A percentile compares a stretch with the other conserved stretches of the same genome.
Conservation (phyloP, 345 rosid genomes). For the Gossypium rotundifolium region DNA sequence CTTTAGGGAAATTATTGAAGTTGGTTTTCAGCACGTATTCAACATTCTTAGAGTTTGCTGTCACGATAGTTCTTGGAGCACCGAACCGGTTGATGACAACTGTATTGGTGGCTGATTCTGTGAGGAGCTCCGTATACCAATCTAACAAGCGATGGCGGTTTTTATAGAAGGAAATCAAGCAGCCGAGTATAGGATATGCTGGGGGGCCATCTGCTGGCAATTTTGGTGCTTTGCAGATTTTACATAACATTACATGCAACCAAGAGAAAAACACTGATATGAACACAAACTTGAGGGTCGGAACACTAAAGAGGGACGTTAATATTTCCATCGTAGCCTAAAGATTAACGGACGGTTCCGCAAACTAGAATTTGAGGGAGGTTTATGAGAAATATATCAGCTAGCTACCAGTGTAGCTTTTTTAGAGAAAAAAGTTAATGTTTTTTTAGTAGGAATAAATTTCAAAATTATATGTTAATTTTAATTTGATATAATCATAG, state of each 20-base stretch:
- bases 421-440: not conserved
- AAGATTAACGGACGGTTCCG: not conserved
- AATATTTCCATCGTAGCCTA: constrained; percentile 17
- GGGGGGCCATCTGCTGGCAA: constrained; percentile 30
- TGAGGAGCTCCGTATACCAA: constrained; percentile 73
- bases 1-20: constrained; percentile 82
- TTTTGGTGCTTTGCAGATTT: not conserved
- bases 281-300: constrained; percentile 9
- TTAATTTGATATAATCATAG: no score
- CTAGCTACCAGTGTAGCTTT: not conserved
- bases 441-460: no score
- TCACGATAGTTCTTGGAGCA: constrained; percentile 54
- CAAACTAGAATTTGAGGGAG: not conserved
- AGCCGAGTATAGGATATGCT: constrained; percentile 61
- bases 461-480: no score
- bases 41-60: constrained; percentile 68
- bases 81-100: constrained; percentile 57
- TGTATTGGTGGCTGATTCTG: constrained; percentile 49
- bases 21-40: constrained; percentile 75
- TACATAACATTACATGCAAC: constrained; percentile 11
- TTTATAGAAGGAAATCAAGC: constrained; percentile 58
- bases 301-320: constrained; percentile 12
- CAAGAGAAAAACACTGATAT: constrained; percentile 15
- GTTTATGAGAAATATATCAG: not conserved
- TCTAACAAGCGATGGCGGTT: constrained; percentile 61